phyloP scores from a whole-genome alignment of 352 stramenopile species.

The Thalassiosira sp. region DNA sequence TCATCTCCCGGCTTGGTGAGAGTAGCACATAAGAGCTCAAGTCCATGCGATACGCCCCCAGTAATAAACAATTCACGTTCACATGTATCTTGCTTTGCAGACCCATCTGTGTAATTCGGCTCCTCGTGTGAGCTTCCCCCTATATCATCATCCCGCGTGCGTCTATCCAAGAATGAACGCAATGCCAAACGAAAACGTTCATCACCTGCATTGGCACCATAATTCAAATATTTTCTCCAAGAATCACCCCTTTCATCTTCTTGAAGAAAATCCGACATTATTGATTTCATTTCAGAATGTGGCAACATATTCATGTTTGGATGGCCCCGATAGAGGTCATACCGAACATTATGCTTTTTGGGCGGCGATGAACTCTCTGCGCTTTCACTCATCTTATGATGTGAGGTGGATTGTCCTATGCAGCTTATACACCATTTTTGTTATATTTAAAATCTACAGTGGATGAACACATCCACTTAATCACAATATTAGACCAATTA shows the following conservation, averaged over 20 bases:
- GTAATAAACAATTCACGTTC: conserved; percentile 84
- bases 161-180: conserved; percentile 50
- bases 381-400: too few species aligned
- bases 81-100: background rate
- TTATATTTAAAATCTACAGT: too few species aligned
- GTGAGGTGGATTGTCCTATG: too few species aligned
- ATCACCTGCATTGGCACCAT: conserved; percentile 52
- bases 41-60: conserved; percentile 88
- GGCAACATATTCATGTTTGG: conserved; percentile 59
- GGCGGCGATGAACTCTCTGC: too few species aligned
- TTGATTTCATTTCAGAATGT: conserved; percentile 51
- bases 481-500: too few species aligned
- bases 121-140: too few species aligned
- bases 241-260: conserved; percentile 21
- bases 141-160: conserved; percentile 43
- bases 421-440: too few species aligned
- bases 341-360: conserved; percentile 7
- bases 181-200: conserved; percentile 41
- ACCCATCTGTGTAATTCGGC: too few species aligned
- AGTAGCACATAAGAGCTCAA: conserved; percentile 87
- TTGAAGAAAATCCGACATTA: conserved; percentile 34
- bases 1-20: conserved; percentile 85
- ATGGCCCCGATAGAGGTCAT: conserved; percentile 57
- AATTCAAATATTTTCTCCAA: conserved; percentile 32
- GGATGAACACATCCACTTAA: too few species aligned